A percentile compares a stretch with the other conserved stretches of the same genome.
These are phyloP conservation scores for Hericium rajendrae DNA, from an alignment of 768 basidiomycete genomes.

Conservation along the genomic window DNA sequence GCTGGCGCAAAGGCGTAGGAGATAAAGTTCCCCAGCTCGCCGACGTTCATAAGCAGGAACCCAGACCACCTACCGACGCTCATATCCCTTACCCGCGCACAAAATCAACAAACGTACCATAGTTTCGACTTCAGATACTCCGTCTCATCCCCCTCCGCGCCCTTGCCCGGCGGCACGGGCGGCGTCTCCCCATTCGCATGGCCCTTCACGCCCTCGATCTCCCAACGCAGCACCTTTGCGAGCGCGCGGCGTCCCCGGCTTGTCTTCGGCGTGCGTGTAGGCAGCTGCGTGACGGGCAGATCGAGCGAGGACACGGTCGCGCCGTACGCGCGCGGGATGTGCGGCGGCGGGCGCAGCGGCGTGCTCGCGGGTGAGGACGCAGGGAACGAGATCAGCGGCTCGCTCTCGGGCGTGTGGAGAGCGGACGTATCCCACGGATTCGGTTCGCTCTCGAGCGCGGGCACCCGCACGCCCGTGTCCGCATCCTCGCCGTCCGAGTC, in stretches of 20 bases:
- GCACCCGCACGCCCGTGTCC: not conserved
- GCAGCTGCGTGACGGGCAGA: not conserved
- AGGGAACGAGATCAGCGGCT: not conserved
- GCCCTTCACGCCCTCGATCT: not conserved
- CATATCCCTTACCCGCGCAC: not conserved
- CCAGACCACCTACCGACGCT: constrained; percentile 71
- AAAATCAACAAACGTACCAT: constrained; percentile 42
- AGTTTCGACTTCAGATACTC: constrained; percentile 78
- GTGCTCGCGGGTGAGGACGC: not conserved
- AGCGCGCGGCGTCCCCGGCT: not conserved
- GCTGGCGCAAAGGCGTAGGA: constrained; percentile 88
- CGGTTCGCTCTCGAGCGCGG: not conserved
- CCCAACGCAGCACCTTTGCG: not conserved
- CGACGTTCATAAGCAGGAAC: constrained; percentile 81
- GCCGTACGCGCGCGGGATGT: not conserved
- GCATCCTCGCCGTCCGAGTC: not conserved
- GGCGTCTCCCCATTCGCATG: not conserved
- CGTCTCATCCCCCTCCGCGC: constrained; percentile 40
- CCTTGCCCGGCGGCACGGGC: not conserved
- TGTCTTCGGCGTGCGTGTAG: not conserved
- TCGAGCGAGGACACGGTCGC: not conserved
- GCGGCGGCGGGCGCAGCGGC: not conserved
- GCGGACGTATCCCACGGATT: not conserved
- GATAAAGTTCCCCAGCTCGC: constrained; percentile 84
- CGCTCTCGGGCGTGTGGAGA: not conserved